phyloP scores from a whole-genome alignment of 2,329 filamentous ascomycete genomes.

The Fusarium sp. region DNA sequence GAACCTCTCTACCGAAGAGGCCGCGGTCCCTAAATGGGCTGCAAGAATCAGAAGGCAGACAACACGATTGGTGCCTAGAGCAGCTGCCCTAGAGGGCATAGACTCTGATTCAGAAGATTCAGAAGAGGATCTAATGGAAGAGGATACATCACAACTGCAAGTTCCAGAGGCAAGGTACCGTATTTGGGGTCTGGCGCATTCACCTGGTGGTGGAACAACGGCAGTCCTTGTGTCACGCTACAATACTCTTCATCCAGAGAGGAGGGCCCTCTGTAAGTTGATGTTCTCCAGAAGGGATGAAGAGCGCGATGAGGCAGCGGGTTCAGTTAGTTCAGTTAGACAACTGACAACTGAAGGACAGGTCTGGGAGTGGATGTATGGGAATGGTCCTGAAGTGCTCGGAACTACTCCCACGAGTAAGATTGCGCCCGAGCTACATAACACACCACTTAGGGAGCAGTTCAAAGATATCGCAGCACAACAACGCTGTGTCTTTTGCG shows the following conservation, averaged over 20 bases:
- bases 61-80: slow-evolving; percentile 58
- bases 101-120: slow-evolving; percentile 51
- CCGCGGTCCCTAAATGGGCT: slow-evolving; percentile 59
- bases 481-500: slow-evolving; percentile 63
- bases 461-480: slow-evolving; percentile 52
- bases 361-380: slow-evolving; percentile 71
- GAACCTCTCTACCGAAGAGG: slow-evolving; percentile 53
- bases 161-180: slow-evolving; percentile 63
- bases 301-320: slow-evolving; percentile 15
- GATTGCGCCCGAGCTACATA: slow-evolving; percentile 19
- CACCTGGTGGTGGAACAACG: slow-evolving; percentile 63
- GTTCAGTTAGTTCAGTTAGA: slow-evolving; percentile 2
- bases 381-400: slow-evolving; percentile 59
- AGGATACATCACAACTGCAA: slow-evolving; percentile 53
- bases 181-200: slow-evolving; percentile 65
- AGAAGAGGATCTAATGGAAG: slow-evolving; percentile 48
- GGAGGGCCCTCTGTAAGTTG: slow-evolving; percentile 53
- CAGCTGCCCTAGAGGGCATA: slow-evolving; percentile 56
- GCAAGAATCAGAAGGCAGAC: slow-evolving; percentile 59
- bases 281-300: slow-evolving; percentile 52
- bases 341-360: slow-evolving; percentile 62
- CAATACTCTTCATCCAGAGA: slow-evolving; percentile 61
- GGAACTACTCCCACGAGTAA: slow-evolving; percentile 51
- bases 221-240: slow-evolving; percentile 64
- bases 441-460: slow-evolving; percentile 51